Conservation (phyloP, 768 basidiomycete species). For the Coprinopsis cinerea region DNA sequence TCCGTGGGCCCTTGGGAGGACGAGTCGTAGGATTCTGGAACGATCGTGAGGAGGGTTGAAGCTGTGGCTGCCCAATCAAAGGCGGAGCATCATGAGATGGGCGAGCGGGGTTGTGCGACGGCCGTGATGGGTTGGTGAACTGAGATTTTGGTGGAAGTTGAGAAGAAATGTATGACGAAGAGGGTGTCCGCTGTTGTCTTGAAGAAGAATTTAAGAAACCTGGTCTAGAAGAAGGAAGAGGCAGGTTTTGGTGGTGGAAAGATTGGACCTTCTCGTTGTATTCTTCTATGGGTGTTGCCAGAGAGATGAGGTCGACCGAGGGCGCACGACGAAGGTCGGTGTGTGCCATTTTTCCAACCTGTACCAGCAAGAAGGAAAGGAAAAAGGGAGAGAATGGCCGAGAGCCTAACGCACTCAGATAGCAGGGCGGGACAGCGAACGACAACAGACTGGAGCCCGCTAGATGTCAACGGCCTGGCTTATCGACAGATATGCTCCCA, state of each 20-base stretch:
- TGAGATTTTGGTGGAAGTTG: background rate
- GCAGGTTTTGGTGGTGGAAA: background rate
- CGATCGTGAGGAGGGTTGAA: background rate
- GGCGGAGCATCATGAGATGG: background rate
- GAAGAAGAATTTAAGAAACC: conserved; percentile 8
- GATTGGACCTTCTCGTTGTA: conserved; percentile 13
- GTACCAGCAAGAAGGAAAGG: conserved; percentile 18
- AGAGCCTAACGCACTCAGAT: conserved; percentile 6
- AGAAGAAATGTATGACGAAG: conserved; percentile 3
- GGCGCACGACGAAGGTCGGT: conserved; percentile 14
- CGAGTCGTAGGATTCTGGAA: conserved; percentile 9
- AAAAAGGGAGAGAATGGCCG: conserved; percentile 12
- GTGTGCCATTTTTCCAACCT: conserved; percentile 12
- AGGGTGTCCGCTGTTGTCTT: conserved; percentile 6
- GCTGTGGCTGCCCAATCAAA: background rate
- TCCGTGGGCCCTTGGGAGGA: conserved; percentile 42
- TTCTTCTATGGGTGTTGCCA: conserved; percentile 16
- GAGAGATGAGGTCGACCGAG: conserved; percentile 24
- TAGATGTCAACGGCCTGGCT: conserved; percentile 5
- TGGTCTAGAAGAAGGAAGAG: conserved; percentile 1
- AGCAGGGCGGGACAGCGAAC: conserved; percentile 11
- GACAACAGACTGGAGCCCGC: conserved; percentile 7
- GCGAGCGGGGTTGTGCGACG: background rate
- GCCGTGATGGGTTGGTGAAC: background rate
- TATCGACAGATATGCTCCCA: background rate